Conservation (phyloP, 345 rosid species). For the Citrus inodora region DNA sequence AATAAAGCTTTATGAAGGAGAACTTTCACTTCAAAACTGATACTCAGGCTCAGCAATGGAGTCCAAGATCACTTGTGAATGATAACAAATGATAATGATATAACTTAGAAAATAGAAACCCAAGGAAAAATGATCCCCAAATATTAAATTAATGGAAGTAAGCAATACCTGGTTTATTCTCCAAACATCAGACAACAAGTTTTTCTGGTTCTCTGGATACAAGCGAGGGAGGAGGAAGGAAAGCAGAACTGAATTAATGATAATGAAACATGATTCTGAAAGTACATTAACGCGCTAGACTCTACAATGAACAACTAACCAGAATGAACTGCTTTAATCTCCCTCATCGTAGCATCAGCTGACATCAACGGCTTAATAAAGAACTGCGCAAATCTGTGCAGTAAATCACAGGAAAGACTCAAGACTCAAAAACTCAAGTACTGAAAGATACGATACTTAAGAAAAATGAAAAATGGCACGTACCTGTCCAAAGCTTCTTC, state of each 20-base stretch:
- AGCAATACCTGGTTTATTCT: slow-evolving; percentile 75
- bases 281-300: neutral
- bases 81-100: neutral
- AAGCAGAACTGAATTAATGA: neutral
- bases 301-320: slow-evolving; percentile 38
- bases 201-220: slow-evolving; percentile 82
- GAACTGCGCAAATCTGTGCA: slow-evolving; percentile 78
- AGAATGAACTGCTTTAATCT: slow-evolving; percentile 92
- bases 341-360: slow-evolving; percentile 87
- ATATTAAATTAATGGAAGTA: neutral
- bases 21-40: neutral
- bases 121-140: neutral
- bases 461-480: neutral
- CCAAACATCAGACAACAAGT: slow-evolving; percentile 78
- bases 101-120: neutral
- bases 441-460: neutral
- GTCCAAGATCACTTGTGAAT: neutral
- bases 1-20: neutral
- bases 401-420: slow-evolving; percentile 20
- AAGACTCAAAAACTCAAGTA: slow-evolving; percentile 8
- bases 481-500: slow-evolving; percentile 93
- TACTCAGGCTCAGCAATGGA: neutral
- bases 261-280: neutral
- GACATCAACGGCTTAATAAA: slow-evolving; percentile 91
- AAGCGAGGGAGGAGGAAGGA: slow-evolving; percentile 10